Evolutionary conservation across 129 eudicot genomes (phyloP).

Genomic region (Tanacetum coccineum): DNA sequence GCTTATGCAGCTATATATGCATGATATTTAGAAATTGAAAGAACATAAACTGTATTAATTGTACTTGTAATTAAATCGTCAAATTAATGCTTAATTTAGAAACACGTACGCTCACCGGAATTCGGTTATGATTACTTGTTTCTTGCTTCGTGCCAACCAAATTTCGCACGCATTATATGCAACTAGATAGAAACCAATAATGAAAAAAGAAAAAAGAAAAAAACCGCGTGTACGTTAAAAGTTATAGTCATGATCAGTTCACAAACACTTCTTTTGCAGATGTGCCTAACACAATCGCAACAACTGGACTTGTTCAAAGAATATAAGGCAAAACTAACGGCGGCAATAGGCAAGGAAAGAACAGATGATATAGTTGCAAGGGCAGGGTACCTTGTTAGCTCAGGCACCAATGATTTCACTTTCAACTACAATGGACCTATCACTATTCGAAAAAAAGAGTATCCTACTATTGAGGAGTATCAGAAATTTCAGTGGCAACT

Average conservation of each 20-base stretch:
- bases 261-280: neutral
- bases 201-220: neutral
- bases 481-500: constrained; percentile 29
- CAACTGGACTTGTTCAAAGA: constrained; percentile 36
- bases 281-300: constrained; percentile 30
- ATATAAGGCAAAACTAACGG: constrained; percentile 28
- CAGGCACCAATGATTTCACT: constrained; percentile 39
- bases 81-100: neutral
- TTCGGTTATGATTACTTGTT: neutral
- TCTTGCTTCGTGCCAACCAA: neutral
- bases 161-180: neutral
- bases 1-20: neutral
- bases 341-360: constrained; percentile 33
- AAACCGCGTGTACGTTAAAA: too few species aligned
- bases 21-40: neutral
- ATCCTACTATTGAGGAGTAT: constrained; percentile 29
- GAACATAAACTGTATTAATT: neutral
- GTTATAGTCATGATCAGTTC: neutral
- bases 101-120: neutral
- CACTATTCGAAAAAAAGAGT: constrained; percentile 8
- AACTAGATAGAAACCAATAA: neutral
- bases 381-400: constrained; percentile 33
- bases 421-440: constrained; percentile 38
- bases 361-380: constrained; percentile 33
- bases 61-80: neutral